These are phyloP conservation scores for Pezicula carpinea DNA, from an alignment of 2,329 filamentous ascomycete genomes.

Conservation along the genomic window DNA sequence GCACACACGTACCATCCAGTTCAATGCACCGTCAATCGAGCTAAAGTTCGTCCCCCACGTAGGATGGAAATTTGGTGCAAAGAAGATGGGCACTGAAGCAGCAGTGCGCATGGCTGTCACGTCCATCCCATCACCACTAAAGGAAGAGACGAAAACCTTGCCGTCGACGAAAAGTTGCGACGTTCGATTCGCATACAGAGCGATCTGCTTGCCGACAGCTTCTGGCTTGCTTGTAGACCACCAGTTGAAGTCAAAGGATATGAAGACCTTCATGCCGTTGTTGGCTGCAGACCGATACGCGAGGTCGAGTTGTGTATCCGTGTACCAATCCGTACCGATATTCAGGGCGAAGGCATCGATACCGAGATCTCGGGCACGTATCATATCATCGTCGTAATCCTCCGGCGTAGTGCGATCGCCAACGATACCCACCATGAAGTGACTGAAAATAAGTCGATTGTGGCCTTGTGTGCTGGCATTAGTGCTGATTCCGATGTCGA, in stretches of 20 bases:
- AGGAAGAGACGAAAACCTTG: conserved; percentile 38
- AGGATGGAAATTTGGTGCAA: conserved; percentile 20
- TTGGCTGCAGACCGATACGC: conserved; percentile 24
- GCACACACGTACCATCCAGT: conserved; percentile 14
- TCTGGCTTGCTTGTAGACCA: conserved; percentile 9
- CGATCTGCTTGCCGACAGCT: conserved; percentile 23
- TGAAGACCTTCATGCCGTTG: conserved; percentile 28
- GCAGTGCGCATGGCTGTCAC: conserved; percentile 33
- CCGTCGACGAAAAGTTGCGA: conserved; percentile 30
- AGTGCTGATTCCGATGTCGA: too few species aligned
- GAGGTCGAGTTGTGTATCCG: conserved; percentile 21
- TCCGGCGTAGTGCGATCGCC: conserved; percentile 12
- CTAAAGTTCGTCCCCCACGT: conserved; percentile 10
- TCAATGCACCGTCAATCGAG: conserved; percentile 17
- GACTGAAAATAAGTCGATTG: conserved; percentile 12
- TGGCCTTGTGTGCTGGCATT: too few species aligned
- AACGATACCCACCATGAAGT: conserved; percentile 20
- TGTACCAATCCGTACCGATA: conserved; percentile 27
- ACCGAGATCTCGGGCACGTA: conserved; percentile 24
- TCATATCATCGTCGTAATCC: conserved; percentile 17
- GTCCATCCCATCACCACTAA: conserved; percentile 43
- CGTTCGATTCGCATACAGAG: conserved; percentile 23
- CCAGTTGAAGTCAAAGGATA: conserved; percentile 29
- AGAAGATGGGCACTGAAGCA: conserved; percentile 20
- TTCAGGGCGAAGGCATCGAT: conserved; percentile 32